These are phyloP conservation scores for Yarrowia osloensis DNA, from an alignment of 805 yeast genomes.

Conservation along the genomic window DNA sequence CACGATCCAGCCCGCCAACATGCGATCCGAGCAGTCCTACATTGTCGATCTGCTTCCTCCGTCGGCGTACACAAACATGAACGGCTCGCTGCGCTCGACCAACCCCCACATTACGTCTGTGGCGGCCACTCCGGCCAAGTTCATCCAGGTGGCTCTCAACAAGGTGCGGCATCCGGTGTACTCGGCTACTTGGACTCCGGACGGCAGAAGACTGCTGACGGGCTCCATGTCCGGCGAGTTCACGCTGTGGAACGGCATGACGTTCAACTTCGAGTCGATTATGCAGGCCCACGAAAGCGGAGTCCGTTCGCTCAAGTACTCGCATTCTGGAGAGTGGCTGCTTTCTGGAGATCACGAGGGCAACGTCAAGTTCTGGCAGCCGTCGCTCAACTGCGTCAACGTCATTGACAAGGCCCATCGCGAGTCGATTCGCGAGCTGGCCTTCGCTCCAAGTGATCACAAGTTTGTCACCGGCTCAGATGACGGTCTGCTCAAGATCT, in stretches of 20 bases:
- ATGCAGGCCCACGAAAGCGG: constrained; percentile 98
- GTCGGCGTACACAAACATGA: constrained; percentile 48
- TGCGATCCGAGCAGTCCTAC: constrained; percentile 71
- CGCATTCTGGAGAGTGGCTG: constrained; percentile 92
- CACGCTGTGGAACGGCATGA: constrained; percentile 94
- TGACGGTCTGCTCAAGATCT: constrained; percentile 84
- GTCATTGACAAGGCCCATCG: constrained; percentile 65
- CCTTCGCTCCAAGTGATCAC: constrained; percentile 86
- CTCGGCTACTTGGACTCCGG: constrained; percentile 95
- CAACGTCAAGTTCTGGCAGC: constrained; percentile 92
- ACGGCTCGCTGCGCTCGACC: constrained; percentile 36
- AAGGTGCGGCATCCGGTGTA: constrained; percentile 90
- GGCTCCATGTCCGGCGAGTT: constrained; percentile 94
- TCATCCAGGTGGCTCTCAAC: constrained; percentile 87
- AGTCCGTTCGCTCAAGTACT: constrained; percentile 73
- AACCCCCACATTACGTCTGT: constrained; percentile 19
- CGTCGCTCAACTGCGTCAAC: constrained; percentile 94
- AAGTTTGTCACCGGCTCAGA: constrained; percentile 94
- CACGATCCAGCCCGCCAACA: constrained; percentile 34
- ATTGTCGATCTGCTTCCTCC: constrained; percentile 64
- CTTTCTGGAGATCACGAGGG: constrained; percentile 94
- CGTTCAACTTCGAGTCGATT: constrained; percentile 92
- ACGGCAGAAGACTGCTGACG: constrained; percentile 85
- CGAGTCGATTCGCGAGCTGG: constrained; percentile 81
- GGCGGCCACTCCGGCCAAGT: constrained; percentile 52